phyloP scores from a whole-genome alignment of 805 yeast genomes.

The Nematodospora valgi region DNA sequence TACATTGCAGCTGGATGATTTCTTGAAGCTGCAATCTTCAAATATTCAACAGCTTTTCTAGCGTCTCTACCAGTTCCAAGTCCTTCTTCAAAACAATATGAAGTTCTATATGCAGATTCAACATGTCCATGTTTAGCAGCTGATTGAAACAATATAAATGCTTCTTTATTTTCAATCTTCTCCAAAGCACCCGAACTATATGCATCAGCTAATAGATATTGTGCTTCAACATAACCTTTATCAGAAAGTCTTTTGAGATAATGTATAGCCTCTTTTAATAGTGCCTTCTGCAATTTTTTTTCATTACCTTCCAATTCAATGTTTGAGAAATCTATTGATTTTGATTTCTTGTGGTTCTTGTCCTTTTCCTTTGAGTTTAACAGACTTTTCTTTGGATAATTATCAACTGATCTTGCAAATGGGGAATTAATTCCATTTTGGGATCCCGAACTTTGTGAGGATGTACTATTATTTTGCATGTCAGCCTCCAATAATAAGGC shows the following conservation, averaged over 20 bases:
- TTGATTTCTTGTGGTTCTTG: conserved; percentile 19
- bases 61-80: conserved; percentile 89
- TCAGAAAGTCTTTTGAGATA: conserved; percentile 71
- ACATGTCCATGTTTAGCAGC: conserved; percentile 94
- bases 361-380: conserved; percentile 4
- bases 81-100: conserved; percentile 91
- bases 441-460: conserved; percentile 11
- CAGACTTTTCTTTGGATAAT: conserved; percentile 16
- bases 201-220: conserved; percentile 88
- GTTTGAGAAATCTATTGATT: conserved; percentile 18
- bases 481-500: conserved; percentile 58
- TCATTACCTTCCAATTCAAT: conserved; percentile 17
- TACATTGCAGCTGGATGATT: conserved; percentile 98
- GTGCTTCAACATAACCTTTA: conserved; percentile 85
- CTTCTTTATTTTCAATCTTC: conserved; percentile 71
- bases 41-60: conserved; percentile 75
- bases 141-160: conserved; percentile 71
- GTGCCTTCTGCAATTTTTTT: conserved; percentile 43
- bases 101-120: conserved; percentile 88
- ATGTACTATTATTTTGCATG: conserved; percentile 2
- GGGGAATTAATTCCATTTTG: conserved; percentile 6
- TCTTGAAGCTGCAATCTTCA: conserved; percentile 82
- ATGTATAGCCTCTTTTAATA: conserved; percentile 72
- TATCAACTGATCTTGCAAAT: conserved; percentile 13
- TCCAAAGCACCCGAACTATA: conserved; percentile 82